These are phyloP conservation scores for Diplodia scrobiculata DNA, from an alignment of 2,329 filamentous ascomycete species.

Conservation along the genomic window DNA sequence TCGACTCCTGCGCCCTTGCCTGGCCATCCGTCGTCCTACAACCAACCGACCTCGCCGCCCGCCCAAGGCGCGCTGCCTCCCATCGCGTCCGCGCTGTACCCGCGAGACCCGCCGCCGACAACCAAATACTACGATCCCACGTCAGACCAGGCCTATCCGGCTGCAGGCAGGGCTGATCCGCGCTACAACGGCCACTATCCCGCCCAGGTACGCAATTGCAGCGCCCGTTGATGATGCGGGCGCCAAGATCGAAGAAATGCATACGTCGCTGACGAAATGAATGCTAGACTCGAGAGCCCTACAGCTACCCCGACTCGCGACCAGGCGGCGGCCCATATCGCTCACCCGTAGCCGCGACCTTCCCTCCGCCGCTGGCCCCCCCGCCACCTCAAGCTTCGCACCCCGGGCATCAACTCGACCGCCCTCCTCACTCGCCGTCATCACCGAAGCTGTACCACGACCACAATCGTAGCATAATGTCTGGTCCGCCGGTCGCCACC, in stretches of 20 bases:
- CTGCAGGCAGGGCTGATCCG: conserved; percentile 38
- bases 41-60: conserved; percentile 43
- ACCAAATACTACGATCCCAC: conserved; percentile 56
- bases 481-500: conserved; percentile 43
- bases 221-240: conserved; percentile 12
- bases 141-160: conserved; percentile 48
- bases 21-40: conserved; percentile 36
- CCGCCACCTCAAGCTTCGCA: conserved; percentile 45
- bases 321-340: conserved; percentile 42
- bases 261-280: conserved; percentile 26
- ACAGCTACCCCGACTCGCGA: conserved; percentile 42
- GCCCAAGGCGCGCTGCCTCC: conserved; percentile 44
- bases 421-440: conserved; percentile 44
- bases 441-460: conserved; percentile 43
- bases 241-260: conserved; percentile 27
- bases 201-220: conserved; percentile 37
- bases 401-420: conserved; percentile 40
- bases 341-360: conserved; percentile 40
- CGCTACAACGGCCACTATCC: conserved; percentile 42
- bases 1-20: conserved; percentile 41
- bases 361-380: conserved; percentile 43
- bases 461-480: conserved; percentile 30
- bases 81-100: conserved; percentile 45
- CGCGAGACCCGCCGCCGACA: conserved; percentile 46
- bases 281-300: conserved; percentile 40